Evolutionary conservation across 495 filamentous ascomycete genomes (phyloP), one percentile per base, ranked within the genome.

Genomic region (Xylaria venustula): DNA sequence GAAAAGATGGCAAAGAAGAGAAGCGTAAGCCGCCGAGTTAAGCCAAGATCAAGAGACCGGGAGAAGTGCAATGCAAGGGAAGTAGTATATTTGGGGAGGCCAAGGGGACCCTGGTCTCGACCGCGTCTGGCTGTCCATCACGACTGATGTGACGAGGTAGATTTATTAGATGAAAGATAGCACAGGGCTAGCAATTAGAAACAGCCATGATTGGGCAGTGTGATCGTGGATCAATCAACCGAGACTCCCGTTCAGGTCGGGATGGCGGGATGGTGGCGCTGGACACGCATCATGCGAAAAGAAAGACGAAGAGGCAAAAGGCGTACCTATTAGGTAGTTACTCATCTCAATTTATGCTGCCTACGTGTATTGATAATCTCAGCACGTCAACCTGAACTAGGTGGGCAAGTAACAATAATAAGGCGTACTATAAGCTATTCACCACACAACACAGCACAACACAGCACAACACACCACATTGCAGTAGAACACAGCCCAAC

Each of bases 191-290:
- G 52, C 42, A 51, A 32, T 45, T 61, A 49, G 57, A 47, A 64
- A 52, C 30, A 28, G 49, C 37, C 64, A 63, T 69, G 69, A 71
- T 71, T 71, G 69, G 69, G 69, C 51, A 64, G 64, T 55, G 54
- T 41, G 55, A 53, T 60, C 55, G 62, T 64, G 66, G 68, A 65
- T 69, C 69, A 64, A 65, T 70, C 62, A 67, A 71, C 66, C 69
- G 62, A 69, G 62, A 71, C 64, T 69, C 66, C 60, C 62, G 69
- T 64, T 65, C 17, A 62, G 67, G 64, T 28, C 53, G 60, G 60
- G 52, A 62, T 62, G 53, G 60, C 53, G 53, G 60, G 28, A 32
- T 41, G 51, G 60, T 62, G 60, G 60, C 60, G 60, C 46, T 62
- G 36, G 50, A 53, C 58, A 54, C 50, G 58, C 58, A 61, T 54